Percentiles rank a stretch among this genome's conserved stretches.
Conservation (phyloP, 306 rosid genomes). For the Aeschynomene evenia region DNA sequence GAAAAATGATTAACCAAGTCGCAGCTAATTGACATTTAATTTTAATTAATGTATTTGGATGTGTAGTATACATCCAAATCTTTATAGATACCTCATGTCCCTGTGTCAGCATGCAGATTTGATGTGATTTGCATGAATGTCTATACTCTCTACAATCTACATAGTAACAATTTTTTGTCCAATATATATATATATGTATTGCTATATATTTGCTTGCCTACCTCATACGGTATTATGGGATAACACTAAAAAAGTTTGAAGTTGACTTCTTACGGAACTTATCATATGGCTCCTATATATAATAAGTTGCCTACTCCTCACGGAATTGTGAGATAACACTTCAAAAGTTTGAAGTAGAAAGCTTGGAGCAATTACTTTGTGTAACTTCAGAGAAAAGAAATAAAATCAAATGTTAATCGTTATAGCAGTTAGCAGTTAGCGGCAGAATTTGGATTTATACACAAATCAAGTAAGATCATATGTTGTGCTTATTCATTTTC, state of each 20-base stretch:
- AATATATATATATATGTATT: not conserved
- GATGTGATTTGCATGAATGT: constrained; percentile 22
- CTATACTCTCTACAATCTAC: not conserved
- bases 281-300: not conserved
- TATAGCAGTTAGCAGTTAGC: constrained; percentile 39
- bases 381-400: not conserved
- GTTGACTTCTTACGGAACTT: not conserved
- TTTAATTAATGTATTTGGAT: too few species aligned
- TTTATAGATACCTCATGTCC: too few species aligned
- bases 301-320: not conserved
- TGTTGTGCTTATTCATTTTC: not conserved
- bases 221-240: not conserved
- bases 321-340: not conserved
- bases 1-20: too few species aligned
- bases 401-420: constrained; percentile 40
- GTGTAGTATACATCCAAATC: too few species aligned
- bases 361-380: not conserved
- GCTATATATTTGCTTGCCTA: not conserved
- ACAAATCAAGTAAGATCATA: constrained; percentile 4
- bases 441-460: constrained; percentile 2
- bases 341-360: not conserved
- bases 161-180: not conserved
- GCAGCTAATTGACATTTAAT: too few species aligned
- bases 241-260: constrained; percentile 7
- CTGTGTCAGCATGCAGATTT: not conserved